Evolutionary conservation across 306 rosid genomes (phyloP), one percentile per base, ranked within the genome.

Genomic region (Gastrolobium bilobum): DNA sequence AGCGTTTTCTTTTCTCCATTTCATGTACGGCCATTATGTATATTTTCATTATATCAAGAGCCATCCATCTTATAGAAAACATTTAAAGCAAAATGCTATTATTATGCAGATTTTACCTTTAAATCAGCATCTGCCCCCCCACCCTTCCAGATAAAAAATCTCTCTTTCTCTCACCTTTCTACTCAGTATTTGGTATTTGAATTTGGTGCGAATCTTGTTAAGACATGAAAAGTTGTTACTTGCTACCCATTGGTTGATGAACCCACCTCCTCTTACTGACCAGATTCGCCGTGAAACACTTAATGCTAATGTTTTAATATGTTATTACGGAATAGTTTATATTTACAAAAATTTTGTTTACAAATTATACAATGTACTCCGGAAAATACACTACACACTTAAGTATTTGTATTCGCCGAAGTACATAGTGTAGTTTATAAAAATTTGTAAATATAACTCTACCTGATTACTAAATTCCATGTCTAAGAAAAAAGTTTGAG

Each of bases 201-300:
- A 74, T 40, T 60, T 62, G 63, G 81, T 79, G 83, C 85, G 87
- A 82, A 83, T 86, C 77, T 68, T 71, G 66, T 52, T 50, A 31
- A 71, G 59, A 65, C 42, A 68, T 57, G 51, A 58, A 62, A 63
- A 44, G 48, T 51, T 44, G 64, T 77, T 71, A 71, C 80, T 77
- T 82, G 75, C 8, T 66, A 26, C 20, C 42, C 15, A 65, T 77
- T 65, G 58, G 81, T 20, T 20, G 26, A 68, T 78, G 51, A 74
- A 63, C 78, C 15, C 62, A 29, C 29, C 66, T 1, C 77, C 30
- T 46, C 46, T 77, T 73, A 33, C 63, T 44, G 61, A 71, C 48
- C 78, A 76, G 60, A 76, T 82, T 56, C 81, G 7, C 48, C 10
- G 33, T 15, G 31, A 46, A 42, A 59, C 79, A 71, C 44, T 20